Conservation (phyloP, 2,329 filamentous ascomycete species). For the Diplodia sapinea region DNA sequence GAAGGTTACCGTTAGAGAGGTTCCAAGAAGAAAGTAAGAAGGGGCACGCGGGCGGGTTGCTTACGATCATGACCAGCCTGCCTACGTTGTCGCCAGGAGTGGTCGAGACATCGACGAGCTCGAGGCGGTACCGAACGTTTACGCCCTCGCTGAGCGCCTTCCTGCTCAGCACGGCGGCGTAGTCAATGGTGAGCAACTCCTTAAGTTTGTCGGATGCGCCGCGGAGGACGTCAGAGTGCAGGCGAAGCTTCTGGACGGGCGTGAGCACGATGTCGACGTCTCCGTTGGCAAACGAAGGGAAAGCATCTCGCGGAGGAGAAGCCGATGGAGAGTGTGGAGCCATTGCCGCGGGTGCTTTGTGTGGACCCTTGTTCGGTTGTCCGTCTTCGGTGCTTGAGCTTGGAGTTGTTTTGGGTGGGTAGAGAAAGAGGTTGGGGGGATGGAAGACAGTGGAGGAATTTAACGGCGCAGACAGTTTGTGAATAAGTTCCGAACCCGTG, state of each 20-base stretch:
- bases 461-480: background rate
- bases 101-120: conserved; percentile 37
- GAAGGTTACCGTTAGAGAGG: background rate
- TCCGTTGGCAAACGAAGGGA: conserved; percentile 7
- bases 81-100: background rate
- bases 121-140: conserved; percentile 43
- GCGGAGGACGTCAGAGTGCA: conserved; percentile 46
- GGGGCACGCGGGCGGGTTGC: background rate
- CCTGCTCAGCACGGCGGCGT: conserved; percentile 39
- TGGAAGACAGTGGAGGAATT: background rate
- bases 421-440: background rate
- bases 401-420: too few relatives aligned
- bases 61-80: background rate
- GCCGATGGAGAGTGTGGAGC: background rate
- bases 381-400: background rate
- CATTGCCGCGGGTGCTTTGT: background rate
- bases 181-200: conserved; percentile 40
- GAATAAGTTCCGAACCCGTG: too few relatives aligned
- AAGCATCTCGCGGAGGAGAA: background rate
- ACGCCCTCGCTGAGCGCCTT: conserved; percentile 39
- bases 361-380: background rate
- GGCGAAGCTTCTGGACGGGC: conserved; percentile 40
- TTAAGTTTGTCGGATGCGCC: conserved; percentile 41
- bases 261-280: conserved; percentile 39
- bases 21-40: too few relatives aligned